Evolutionary conservation across 2,329 filamentous ascomycete genomes (phyloP).

Genomic region (Trichothecium sympodiale): DNA sequence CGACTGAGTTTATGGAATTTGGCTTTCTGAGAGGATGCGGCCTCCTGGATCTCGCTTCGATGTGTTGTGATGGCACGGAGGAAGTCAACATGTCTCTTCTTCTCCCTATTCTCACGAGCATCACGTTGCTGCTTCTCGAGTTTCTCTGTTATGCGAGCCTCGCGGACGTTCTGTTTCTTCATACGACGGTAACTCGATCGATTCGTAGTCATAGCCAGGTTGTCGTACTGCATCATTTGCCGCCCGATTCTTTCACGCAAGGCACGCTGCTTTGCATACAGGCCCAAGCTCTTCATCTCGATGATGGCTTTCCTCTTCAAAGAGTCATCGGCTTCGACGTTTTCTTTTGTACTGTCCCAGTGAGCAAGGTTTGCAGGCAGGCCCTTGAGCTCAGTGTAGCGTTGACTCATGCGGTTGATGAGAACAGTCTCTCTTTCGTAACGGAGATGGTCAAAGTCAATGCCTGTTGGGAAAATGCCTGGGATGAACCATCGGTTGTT

Average conservation of each 20-base stretch:
- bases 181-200: conserved; percentile 80
- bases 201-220: conserved; percentile 94
- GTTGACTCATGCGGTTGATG: conserved; percentile 79
- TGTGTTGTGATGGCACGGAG: conserved; percentile 78
- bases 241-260: conserved; percentile 79
- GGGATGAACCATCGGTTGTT: conserved; percentile 72
- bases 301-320: conserved; percentile 86
- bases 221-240: conserved; percentile 92
- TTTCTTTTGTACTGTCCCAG: conserved; percentile 68
- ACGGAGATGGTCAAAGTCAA: conserved; percentile 76
- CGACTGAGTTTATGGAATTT: conserved; percentile 81
- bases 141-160: conserved; percentile 96
- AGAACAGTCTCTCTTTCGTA: conserved; percentile 81
- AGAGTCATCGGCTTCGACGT: conserved; percentile 61
- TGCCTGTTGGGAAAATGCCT: conserved; percentile 76
- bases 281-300: conserved; percentile 81
- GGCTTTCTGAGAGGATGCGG: conserved; percentile 53
- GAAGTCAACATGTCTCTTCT: conserved; percentile 94
- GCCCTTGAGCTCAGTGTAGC: conserved; percentile 74
- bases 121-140: conserved; percentile 98
- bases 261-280: conserved; percentile 81
- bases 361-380: conserved; percentile 77
- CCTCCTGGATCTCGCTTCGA: conserved; percentile 62
- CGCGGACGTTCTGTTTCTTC: conserved; percentile 94
- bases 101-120: conserved; percentile 88